Conservation (phyloP, 257 asterid genomes). For the Linaria vulgaris region DNA sequence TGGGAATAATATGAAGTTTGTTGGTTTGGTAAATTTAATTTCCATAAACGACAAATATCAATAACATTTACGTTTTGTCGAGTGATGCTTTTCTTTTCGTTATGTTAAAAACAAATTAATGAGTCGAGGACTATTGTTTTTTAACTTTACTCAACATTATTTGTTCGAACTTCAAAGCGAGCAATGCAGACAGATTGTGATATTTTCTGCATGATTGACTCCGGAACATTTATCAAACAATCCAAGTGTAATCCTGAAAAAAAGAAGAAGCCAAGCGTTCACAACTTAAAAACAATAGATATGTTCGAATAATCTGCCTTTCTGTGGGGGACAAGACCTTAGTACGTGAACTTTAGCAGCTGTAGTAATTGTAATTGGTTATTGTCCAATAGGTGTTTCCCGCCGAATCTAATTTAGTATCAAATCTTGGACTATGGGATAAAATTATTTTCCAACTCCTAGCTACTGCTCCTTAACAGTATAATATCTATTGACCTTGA, state of each 20-base stretch:
- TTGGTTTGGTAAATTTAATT: background rate
- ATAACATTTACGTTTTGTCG: no score
- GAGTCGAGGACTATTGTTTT: no score
- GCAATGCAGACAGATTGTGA: no score
- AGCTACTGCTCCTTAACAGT: background rate
- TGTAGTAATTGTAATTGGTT: slow-evolving; percentile 23
- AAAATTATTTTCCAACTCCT: slow-evolving; percentile 2
- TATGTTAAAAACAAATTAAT: no score
- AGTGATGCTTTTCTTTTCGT: no score
- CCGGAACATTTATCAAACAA: no score
- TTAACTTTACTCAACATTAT: no score
- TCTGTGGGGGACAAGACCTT: background rate
- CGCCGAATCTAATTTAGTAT: slow-evolving; percentile 3
- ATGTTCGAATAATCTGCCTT: background rate
- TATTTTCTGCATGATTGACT: no score
- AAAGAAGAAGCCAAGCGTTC: background rate
- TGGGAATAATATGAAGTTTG: background rate
- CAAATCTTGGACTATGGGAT: slow-evolving; percentile 14
- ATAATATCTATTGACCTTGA: slow-evolving; percentile 8
- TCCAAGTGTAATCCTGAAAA: no score
- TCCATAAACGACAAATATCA: no score
- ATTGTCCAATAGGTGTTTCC: slow-evolving; percentile 20
- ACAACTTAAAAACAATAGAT: background rate
- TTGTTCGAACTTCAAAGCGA: no score
- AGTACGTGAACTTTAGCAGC: background rate